Conservation (phyloP, 2,329 filamentous ascomycete genomes). For the Xylariaceae sp. region DNA sequence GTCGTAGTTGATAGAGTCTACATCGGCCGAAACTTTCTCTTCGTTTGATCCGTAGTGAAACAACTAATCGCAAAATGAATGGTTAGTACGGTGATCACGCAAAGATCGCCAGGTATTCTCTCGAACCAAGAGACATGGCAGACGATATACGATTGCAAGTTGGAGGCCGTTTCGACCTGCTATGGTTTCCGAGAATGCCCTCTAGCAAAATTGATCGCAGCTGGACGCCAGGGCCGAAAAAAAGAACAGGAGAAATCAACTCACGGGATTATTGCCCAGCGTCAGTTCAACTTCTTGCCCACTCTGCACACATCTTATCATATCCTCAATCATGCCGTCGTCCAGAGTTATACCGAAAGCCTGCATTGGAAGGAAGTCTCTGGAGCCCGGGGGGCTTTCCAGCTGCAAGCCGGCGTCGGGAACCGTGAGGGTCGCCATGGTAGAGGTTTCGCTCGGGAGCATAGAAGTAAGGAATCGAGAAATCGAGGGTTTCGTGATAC, state of each 20-base stretch:
- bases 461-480: constrained; percentile 2
- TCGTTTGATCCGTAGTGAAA: constrained; percentile 49
- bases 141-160: not conserved
- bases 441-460: constrained; percentile 20
- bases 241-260: constrained; percentile 30
- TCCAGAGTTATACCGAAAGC: constrained; percentile 54
- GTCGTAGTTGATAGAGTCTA: constrained; percentile 47
- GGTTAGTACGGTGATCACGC: not conserved
- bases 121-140: not conserved
- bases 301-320: constrained; percentile 55
- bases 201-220: constrained; percentile 13
- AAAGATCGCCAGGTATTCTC: not conserved
- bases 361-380: constrained; percentile 44
- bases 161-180: not conserved
- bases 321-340: constrained; percentile 54
- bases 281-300: constrained; percentile 53
- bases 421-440: constrained; percentile 51
- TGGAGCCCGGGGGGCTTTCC: constrained; percentile 44
- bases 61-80: constrained; percentile 36
- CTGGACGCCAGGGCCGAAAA: constrained; percentile 10
- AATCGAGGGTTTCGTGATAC: constrained; percentile 4
- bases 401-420: constrained; percentile 54
- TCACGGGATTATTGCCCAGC: constrained; percentile 55
- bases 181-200: not conserved
- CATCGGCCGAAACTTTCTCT: constrained; percentile 41